Percentiles rank a stretch among this genome's conserved stretches.
Evolutionary conservation across 176 grass and related monocot species (phyloP).

Genomic region (Poa pratensis): DNA sequence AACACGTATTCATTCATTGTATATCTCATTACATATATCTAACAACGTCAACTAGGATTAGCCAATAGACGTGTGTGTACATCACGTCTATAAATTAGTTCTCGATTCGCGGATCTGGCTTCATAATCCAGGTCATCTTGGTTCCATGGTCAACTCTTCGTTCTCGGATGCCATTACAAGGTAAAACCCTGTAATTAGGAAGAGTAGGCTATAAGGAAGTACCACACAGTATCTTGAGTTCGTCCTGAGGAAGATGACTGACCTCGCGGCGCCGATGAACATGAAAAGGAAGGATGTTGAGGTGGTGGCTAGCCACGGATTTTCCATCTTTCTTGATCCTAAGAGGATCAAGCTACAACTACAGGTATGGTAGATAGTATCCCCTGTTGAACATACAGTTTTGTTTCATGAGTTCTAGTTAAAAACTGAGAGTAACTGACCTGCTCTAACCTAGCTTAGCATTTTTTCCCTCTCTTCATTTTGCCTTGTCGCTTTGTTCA

Average conservation of each 20-base stretch:
- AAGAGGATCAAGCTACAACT: conserved; percentile 64
- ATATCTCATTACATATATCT: too few species aligned
- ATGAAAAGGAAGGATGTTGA: conserved; percentile 66
- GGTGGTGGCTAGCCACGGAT: conserved; percentile 48
- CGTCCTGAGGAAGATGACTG: conserved; percentile 39
- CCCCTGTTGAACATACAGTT: background rate
- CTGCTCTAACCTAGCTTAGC: background rate
- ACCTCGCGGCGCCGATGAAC: conserved; percentile 40
- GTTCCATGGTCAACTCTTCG: conserved; percentile 36
- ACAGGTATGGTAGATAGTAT: background rate
- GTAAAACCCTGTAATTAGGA: conserved; percentile 16
- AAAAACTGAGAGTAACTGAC: background rate
- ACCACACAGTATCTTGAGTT: background rate
- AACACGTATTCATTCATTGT: too few species aligned
- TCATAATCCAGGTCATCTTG: conserved; percentile 38
- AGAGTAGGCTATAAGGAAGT: background rate
- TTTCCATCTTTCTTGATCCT: conserved; percentile 51
- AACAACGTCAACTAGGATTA: conserved; percentile 36
- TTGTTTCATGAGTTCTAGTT: background rate
- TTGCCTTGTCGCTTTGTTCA: background rate
- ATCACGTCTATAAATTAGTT: background rate
- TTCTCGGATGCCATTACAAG: background rate
- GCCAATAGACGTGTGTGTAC: background rate
- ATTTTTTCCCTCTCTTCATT: background rate
- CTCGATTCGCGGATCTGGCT: background rate